Evolutionary conservation across 257 asterid genomes (phyloP), one percentile per base, ranked within the genome.

Genomic region (Hygrophila difformis): DNA sequence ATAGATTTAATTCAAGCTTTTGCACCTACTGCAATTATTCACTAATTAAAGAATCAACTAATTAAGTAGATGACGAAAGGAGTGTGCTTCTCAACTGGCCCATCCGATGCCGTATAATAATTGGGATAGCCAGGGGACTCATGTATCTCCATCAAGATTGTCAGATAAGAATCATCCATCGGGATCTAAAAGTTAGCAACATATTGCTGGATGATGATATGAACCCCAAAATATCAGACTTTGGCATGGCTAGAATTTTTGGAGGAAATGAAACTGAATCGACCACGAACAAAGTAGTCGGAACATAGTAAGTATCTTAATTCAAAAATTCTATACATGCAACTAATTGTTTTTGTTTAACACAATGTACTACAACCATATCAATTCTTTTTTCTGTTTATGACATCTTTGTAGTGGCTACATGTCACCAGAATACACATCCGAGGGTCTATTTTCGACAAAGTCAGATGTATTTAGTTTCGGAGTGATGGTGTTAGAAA

Each of bases 81-180:
- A 14, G 64, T 6, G 39, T 15, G 8, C 20, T 1, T 6, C 24
- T 64, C 0, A 57, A 34, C 6, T 68, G 74, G 74, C 23, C 22
- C 1, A 51, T 13, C 16, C 62, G 66, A 10, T 57, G 36, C 14
- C 38, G 47, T 13, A 48, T 68, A 2, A 54, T 68, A 1, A 22
- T 4, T 12, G 70, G 74, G 7, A 39, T 62, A 29, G 66, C 74
- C 14, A 31, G 63, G 7, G 69, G 74, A 4, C 62, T 62, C 23
- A 14, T 62, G 18, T 67, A 67, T 22, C 74, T 67, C 53, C 74
- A 67, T 33, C 61, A 62, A 17, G 76, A 69, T 34, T 69, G 72
- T 0, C 47, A 63, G 21, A 43, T 67, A 37, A 57, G 69, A 44
- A 46, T 62, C 14, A 53, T 67, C 12, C 69, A 57, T 17, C 21